Conservation (phyloP, 768 basidiomycete genomes). For the Suillus tomentosus region DNA sequence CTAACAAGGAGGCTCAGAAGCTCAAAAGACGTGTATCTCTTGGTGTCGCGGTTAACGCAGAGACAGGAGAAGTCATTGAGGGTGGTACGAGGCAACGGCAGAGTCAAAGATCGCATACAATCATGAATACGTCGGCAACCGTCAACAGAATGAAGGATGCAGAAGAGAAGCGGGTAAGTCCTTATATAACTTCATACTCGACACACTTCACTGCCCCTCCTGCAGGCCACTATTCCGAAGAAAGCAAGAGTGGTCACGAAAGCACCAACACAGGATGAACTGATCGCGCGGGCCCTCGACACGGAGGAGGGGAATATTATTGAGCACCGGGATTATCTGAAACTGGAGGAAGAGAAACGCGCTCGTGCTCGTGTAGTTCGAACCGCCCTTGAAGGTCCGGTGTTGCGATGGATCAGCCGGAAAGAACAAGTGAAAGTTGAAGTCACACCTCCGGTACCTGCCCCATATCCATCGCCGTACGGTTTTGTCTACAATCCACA, state of each 20-base stretch:
- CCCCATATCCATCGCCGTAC: constrained; percentile 21
- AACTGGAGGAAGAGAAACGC: constrained; percentile 80
- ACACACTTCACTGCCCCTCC: constrained; percentile 1
- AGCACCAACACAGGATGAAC: constrained; percentile 74
- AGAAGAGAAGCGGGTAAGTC: constrained; percentile 56
- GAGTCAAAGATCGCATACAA: constrained; percentile 67
- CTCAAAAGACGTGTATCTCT: constrained; percentile 54
- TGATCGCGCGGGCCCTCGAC: constrained; percentile 80
- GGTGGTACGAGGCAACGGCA: constrained; percentile 43
- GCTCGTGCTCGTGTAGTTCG: constrained; percentile 63
- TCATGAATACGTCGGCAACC: constrained; percentile 71
- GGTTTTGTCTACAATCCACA: constrained; percentile 24
- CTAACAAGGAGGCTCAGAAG: constrained; percentile 21
- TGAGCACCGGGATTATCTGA: constrained; percentile 78
- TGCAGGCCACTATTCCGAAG: constrained; percentile 60
- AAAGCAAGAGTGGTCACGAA: constrained; percentile 56
- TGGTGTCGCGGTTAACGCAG: constrained; percentile 55
- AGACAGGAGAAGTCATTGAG: constrained; percentile 59
- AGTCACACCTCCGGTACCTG: constrained; percentile 27
- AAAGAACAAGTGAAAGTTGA: constrained; percentile 57
- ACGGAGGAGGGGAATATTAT: constrained; percentile 84
- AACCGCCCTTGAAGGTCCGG: constrained; percentile 61
- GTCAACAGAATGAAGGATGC: constrained; percentile 65
- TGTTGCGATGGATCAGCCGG: constrained; percentile 72
- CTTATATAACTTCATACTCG: not conserved